These are phyloP conservation scores for Chimonanthus salicifolius DNA, from an alignment of 164 flowering plant genomes.

Conservation along the genomic window DNA sequence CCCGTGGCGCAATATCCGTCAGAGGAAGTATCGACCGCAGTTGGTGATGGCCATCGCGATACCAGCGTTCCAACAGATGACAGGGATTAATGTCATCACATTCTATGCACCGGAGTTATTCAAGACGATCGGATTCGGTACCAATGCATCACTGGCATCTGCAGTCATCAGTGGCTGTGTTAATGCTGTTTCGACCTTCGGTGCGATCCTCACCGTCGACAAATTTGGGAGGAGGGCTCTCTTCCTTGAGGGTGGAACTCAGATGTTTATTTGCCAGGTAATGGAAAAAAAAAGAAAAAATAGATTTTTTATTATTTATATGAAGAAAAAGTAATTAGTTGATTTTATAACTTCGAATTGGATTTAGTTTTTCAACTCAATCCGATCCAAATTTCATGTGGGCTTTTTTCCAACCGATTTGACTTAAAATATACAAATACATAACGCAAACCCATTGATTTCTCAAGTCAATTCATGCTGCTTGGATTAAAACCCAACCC, in stretches of 20 bases:
- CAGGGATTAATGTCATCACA: not conserved
- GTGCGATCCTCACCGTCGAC: constrained; percentile 61
- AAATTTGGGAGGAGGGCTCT: constrained; percentile 59
- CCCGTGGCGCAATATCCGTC: not conserved
- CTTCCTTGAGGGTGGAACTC: constrained; percentile 16
- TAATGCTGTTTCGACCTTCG: constrained; percentile 50
- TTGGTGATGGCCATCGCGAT: not conserved
- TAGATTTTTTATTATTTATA: too few relatives aligned
- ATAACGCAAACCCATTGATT: too few relatives aligned
- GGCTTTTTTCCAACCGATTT: too few relatives aligned
- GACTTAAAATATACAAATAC: too few relatives aligned
- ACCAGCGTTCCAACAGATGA: constrained; percentile 2
- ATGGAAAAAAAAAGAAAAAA: too few relatives aligned
- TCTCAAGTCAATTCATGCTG: too few relatives aligned
- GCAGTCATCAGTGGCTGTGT: constrained; percentile 67
- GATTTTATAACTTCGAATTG: too few relatives aligned
- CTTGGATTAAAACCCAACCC: too few relatives aligned
- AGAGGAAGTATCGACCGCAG: not conserved
- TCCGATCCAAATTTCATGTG: too few relatives aligned
- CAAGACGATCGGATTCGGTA: constrained; percentile 58
- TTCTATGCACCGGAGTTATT: constrained; percentile 12
- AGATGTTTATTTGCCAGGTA: constrained; percentile 74
- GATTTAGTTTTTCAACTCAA: too few relatives aligned
- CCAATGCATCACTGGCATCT: constrained; percentile 59
- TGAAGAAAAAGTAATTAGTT: too few relatives aligned